Conservation (phyloP, 352 stramenopile genomes). For the Globisporangium middletonii region DNA sequence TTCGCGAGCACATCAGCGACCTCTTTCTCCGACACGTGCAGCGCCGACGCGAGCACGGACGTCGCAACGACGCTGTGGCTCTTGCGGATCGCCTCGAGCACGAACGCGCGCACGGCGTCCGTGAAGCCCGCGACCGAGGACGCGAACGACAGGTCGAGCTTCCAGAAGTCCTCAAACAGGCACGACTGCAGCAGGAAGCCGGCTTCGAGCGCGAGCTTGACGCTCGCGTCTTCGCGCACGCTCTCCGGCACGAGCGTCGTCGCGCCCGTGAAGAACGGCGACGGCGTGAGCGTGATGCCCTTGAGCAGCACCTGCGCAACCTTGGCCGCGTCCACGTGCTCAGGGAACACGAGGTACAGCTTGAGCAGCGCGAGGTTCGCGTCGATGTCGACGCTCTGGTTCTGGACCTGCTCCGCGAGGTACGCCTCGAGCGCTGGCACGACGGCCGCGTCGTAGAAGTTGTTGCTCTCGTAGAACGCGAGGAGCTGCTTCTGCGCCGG, state of each 20-base stretch:
- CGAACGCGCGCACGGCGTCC: conserved; percentile 72
- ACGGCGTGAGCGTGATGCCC: conserved; percentile 57
- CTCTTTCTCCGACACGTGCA: conserved; percentile 67
- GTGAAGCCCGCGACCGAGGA: conserved; percentile 60
- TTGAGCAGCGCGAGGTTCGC: conserved; percentile 78
- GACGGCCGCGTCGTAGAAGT: conserved; percentile 41
- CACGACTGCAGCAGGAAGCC: conserved; percentile 76
- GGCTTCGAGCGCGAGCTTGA: conserved; percentile 44
- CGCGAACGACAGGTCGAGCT: conserved; percentile 52
- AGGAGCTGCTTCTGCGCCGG: conserved; percentile 54
- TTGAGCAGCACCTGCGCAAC: conserved; percentile 70
- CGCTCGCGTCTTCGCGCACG: conserved; percentile 57
- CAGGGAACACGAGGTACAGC: conserved; percentile 76
- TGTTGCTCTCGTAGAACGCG: conserved; percentile 31
- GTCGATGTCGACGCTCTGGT: conserved; percentile 59
- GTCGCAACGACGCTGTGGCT: conserved; percentile 67
- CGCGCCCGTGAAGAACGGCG: conserved; percentile 71
- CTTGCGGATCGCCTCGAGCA: conserved; percentile 57
- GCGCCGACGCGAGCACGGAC: conserved; percentile 53
- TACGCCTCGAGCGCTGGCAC: conserved; percentile 61
- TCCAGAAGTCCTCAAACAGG: conserved; percentile 82
- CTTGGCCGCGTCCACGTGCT: conserved; percentile 41
- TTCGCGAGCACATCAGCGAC: conserved; percentile 48
- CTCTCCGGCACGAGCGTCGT: conserved; percentile 64
- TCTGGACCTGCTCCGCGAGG: conserved; percentile 67